Percentiles rank a stretch among this genome's conserved stretches.
phyloP scores from a whole-genome alignment of 257 asterid genomes.

The Primulina eburnea region DNA sequence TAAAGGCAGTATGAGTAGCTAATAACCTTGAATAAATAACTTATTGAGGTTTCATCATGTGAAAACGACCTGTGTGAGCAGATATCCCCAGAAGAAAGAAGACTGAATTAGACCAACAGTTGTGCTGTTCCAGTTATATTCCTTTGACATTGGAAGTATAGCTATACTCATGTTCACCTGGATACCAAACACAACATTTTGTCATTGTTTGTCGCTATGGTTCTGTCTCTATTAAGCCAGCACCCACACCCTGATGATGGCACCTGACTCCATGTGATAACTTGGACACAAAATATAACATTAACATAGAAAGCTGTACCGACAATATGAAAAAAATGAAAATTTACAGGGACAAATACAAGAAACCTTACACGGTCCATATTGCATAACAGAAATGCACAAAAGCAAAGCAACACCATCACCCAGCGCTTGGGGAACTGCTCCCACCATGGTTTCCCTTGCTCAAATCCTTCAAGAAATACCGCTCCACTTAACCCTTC shows the following conservation, averaged over 20 bases:
- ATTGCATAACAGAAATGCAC: slow-evolving; percentile 90
- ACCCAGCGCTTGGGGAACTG: slow-evolving; percentile 88
- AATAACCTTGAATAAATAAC: slow-evolving; percentile 4
- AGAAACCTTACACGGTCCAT: slow-evolving; percentile 87
- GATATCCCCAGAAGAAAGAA: slow-evolving; percentile 99
- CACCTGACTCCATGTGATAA: slow-evolving; percentile 8
- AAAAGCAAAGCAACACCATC: slow-evolving; percentile 92
- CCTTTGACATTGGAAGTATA: slow-evolving; percentile 97
- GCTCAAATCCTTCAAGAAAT: slow-evolving; percentile 40
- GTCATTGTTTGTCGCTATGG: slow-evolving; percentile 12
- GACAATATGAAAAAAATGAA: slow-evolving; percentile 2
- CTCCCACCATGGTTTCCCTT: slow-evolving; percentile 64
- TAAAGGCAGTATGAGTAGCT: slow-evolving; percentile 16
- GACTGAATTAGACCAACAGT: slow-evolving; percentile 98
- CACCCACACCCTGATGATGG: slow-evolving; percentile 6
- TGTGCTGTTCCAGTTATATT: slow-evolving; percentile 93
- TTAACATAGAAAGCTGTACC: slow-evolving; percentile 17
- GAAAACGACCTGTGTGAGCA: slow-evolving; percentile 82
- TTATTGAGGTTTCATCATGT: slow-evolving; percentile 11
- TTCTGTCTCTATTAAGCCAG: slow-evolving; percentile 10
- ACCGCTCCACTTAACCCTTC: slow-evolving; percentile 59
- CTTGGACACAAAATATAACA: slow-evolving; percentile 14
- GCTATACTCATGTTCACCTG: slow-evolving; percentile 99
- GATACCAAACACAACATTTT: slow-evolving; percentile 19
- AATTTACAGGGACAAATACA: neutral